Evolutionary conservation across 768 basidiomycete species (phyloP).

Genomic region (Hypholoma sublateritium): DNA sequence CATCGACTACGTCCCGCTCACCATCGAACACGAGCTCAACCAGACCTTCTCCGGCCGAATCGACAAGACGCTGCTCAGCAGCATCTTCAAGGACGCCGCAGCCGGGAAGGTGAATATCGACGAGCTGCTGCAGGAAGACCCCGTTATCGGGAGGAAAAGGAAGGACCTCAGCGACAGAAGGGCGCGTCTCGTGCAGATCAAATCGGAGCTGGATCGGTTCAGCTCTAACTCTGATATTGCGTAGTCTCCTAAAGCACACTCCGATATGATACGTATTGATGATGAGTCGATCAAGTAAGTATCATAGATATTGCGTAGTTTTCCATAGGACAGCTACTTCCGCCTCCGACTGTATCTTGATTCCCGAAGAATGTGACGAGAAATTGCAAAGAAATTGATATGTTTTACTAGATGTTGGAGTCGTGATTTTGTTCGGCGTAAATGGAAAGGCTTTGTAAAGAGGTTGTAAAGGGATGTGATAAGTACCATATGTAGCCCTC

Average conservation of each 20-base stretch:
- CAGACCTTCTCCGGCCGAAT: constrained; percentile 31
- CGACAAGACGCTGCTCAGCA: constrained; percentile 30
- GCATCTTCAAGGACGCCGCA: constrained; percentile 18
- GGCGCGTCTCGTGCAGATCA: constrained; percentile 31
- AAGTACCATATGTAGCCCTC: no score
- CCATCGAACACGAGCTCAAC: constrained; percentile 49
- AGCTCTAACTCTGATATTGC: background rate
- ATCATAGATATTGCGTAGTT: no score
- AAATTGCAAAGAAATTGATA: no score
- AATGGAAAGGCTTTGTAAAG: no score
- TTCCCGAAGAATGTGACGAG: no score
- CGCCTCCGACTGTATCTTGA: no score
- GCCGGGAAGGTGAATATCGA: constrained; percentile 15
- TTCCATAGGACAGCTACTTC: no score
- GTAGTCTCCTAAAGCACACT: background rate
- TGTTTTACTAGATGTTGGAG: no score
- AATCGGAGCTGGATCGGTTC: constrained; percentile 27
- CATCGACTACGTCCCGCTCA: constrained; percentile 52
- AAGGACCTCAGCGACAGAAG: constrained; percentile 26
- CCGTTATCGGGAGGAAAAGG: constrained; percentile 28
- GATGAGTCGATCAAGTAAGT: no score
- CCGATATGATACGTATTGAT: background rate
- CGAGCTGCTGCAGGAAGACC: constrained; percentile 41
- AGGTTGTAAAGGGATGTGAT: no score
- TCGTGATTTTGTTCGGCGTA: no score